phyloP scores from a whole-genome alignment of 108 stramenopile genomes.

The Nitzschia sp. region DNA sequence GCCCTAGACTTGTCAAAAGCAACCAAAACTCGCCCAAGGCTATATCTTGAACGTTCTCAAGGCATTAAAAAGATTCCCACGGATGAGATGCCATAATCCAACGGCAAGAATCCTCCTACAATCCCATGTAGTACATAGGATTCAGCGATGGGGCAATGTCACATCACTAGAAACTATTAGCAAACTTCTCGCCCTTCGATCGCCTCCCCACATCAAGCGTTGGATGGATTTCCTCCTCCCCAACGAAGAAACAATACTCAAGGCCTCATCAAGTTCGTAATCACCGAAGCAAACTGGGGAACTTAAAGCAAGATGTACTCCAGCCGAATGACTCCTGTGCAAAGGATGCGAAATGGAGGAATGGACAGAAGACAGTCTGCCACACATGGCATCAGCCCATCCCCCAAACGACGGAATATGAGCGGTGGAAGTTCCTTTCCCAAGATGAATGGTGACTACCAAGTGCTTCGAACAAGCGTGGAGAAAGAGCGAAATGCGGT shows the following conservation, averaged over 20 bases:
- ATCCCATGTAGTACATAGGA: background rate
- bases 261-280: too few species aligned
- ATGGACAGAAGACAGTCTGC: conserved; percentile 16
- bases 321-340: conserved; percentile 25
- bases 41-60: too few species aligned
- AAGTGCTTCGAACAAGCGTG: conserved; percentile 49
- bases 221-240: too few species aligned
- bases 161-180: background rate
- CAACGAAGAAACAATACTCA: too few species aligned
- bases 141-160: conserved; percentile 1
- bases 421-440: background rate
- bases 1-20: too few species aligned
- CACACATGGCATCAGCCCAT: conserved; percentile 6
- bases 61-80: too few species aligned
- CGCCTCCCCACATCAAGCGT: background rate
- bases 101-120: background rate
- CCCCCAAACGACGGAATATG: conserved; percentile 8
- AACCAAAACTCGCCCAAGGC: too few species aligned
- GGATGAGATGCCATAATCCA: too few species aligned
- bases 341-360: conserved; percentile 27
- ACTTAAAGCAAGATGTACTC: conserved; percentile 25
- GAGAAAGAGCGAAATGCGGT: conserved; percentile 43
- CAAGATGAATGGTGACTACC: conserved; percentile 60
- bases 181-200: background rate
- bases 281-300: too few species aligned